Base-by-base conservation (phyloP, 805 yeast genomes). In the Candida broadrunensis region DNA sequence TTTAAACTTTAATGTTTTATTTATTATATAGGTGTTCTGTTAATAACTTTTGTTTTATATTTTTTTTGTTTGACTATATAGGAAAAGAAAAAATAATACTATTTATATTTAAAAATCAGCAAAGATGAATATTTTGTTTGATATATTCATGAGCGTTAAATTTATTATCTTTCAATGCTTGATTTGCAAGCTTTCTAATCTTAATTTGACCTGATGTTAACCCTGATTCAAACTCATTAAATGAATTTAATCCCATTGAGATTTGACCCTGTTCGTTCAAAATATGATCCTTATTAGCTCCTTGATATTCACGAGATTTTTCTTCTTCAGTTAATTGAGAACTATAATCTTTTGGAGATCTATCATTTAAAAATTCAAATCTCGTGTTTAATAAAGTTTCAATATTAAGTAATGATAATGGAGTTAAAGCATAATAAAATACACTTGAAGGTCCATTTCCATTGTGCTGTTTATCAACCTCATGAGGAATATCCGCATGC, bases 401-500 rank as follows among this genome's bases (percentile, higher is more conserved):
- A 14, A 49, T 38, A 38, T 49, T 51, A 13, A 30, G 23, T 4
- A 45, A 26, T 27, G 55, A 45, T 36, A 67, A 44, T 1, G 76
- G 75, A 9, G 59, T 54, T 2, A 60, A 55, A 2, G 68, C 67
- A 33, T 60, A 61, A 45, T 66, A 71, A 38, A 69, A 39, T 4
- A 71, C 76, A n/a, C 66, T 54, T 13, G 77, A 65, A 42, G 63
- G 69, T 7, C 48, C 43, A 8, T 30, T 37, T 7, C 74, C 73
- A 15, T 46, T 44, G 39, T 67, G 73, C 12, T 52, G 59, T 9
- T 54, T 45, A 35, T 71, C 75, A 20, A 72, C 74, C 12, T 64
- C 65, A 47, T 72, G 77, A 15, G 62, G 56, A 33, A 58, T 38
- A 44, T 70, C 75, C 37, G 66, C 56, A 46, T 72, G 76, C 75